phyloP scores from a whole-genome alignment of 2,329 filamentous ascomycete genomes.

The Epichloe gansuensis region DNA sequence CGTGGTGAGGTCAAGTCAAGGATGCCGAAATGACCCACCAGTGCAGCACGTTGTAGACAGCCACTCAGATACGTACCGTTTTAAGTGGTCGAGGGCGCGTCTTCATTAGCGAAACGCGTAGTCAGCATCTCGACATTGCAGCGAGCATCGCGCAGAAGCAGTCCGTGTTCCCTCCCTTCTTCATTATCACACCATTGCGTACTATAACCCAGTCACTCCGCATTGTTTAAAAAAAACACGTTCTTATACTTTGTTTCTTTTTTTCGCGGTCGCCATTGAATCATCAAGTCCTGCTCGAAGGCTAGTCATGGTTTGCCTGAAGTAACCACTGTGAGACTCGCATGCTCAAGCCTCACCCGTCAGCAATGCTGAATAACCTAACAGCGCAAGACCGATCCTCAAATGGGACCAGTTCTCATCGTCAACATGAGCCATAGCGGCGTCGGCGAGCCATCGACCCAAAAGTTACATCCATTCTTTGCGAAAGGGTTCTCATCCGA shows the following conservation, averaged over 20 bases:
- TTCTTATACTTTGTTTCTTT: too few species aligned
- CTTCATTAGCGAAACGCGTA: slow-evolving; percentile 4
- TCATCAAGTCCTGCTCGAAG: not conserved
- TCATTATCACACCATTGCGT: not conserved
- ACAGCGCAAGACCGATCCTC: not conserved
- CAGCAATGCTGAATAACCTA: not conserved
- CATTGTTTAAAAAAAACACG: too few species aligned
- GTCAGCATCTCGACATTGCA: not conserved
- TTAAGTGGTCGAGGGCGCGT: slow-evolving; percentile 5
- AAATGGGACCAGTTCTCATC: slow-evolving; percentile 30
- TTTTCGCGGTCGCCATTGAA: not conserved
- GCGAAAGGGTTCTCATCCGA: slow-evolving; percentile 14
- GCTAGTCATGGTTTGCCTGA: not conserved
- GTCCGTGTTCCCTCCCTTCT: not conserved
- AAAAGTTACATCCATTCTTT: slow-evolving; percentile 46
- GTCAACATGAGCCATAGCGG: slow-evolving; percentile 32
- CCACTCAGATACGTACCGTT: slow-evolving; percentile 9
- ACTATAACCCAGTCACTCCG: not conserved
- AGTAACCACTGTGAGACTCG: not conserved
- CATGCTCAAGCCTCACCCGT: not conserved
- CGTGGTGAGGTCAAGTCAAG: slow-evolving; percentile 10
- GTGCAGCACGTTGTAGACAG: not conserved
- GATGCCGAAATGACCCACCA: not conserved
- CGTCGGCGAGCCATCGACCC: slow-evolving; percentile 20
- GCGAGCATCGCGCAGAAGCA: not conserved